Conservation (phyloP, 768 basidiomycete species). For the Amanita pseudoporphyria region DNA sequence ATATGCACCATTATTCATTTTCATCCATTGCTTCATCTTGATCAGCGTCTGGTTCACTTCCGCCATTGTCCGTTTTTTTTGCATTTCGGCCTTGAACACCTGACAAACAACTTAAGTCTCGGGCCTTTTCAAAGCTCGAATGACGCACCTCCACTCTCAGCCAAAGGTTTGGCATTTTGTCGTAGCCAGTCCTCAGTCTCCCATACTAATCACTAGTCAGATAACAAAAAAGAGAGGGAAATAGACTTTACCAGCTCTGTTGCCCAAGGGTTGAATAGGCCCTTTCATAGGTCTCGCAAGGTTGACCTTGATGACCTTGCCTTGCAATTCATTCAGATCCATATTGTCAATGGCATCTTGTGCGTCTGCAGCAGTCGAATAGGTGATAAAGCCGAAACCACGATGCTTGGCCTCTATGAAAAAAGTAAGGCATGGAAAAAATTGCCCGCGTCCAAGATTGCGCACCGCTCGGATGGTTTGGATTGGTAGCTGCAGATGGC, state of each 20-base stretch:
- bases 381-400: conserved; percentile 93
- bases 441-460: conserved; percentile 5
- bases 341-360: conserved; percentile 98
- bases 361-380: conserved; percentile 68
- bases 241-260: conserved; percentile 59
- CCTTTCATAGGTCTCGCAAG: conserved; percentile 77
- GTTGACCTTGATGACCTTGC: conserved; percentile 73
- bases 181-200: conserved; percentile 92
- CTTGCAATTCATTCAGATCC: conserved; percentile 86
- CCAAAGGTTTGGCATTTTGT: conserved; percentile 69
- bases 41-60: conserved; percentile 19
- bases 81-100: conserved; percentile 48
- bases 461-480: conserved; percentile 44
- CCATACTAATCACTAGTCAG: conserved; percentile 58
- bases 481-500: conserved; percentile 69
- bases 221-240: neutral
- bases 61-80: conserved; percentile 16
- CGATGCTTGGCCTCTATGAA: conserved; percentile 68
- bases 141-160: conserved; percentile 59
- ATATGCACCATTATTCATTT: conserved; percentile 30
- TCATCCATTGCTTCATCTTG: conserved; percentile 52
- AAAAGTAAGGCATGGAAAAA: conserved; percentile 7
- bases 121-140: neutral
- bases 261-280: conserved; percentile 52
- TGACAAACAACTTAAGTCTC: conserved; percentile 12